phyloP scores from a whole-genome alignment of 2,329 filamentous ascomycete species.

The Kalmusia sp. region DNA sequence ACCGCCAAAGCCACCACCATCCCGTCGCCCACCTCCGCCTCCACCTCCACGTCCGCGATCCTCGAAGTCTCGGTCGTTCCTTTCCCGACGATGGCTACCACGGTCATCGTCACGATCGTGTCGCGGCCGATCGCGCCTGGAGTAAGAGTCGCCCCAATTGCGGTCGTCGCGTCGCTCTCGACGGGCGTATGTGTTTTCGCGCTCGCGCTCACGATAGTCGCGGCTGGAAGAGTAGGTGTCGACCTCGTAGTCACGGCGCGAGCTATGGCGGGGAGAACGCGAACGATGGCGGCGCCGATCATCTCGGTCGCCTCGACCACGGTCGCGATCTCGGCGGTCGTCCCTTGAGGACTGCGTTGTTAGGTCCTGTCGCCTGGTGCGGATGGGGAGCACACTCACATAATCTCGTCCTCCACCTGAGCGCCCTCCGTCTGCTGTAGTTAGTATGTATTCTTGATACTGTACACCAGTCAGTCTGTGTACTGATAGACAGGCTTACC shows the following conservation, averaged over 20 bases:
- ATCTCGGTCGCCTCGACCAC: conserved; percentile 6
- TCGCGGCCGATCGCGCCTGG: conserved; percentile 43
- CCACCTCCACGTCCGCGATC: conserved; percentile 54
- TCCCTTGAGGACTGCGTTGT: conserved; percentile 41
- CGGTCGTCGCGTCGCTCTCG: conserved; percentile 63
- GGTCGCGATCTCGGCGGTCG: conserved; percentile 28
- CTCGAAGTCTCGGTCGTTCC: conserved; percentile 58
- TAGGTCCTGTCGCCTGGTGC: conserved; percentile 23
- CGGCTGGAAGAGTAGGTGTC: conserved; percentile 94
- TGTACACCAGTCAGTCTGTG: conserved; percentile 46
- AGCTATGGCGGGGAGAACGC: conserved; percentile 80
- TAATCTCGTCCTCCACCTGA: conserved; percentile 46
- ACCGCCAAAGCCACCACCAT: conserved; percentile 34
- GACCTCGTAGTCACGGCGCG: conserved; percentile 73
- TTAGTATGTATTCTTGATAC: conserved; percentile 36
- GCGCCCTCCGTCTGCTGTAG: conserved; percentile 46
- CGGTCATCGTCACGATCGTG: conserved; percentile 44
- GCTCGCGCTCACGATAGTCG: conserved; percentile 89
- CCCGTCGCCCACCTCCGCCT: conserved; percentile 32
- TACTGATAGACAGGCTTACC: conserved; percentile 60
- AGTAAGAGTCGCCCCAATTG: conserved; percentile 65
- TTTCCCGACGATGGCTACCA: conserved; percentile 39
- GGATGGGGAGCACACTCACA: conserved; percentile 38
- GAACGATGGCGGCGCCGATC: conserved; percentile 70
- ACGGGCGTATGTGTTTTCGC: conserved; percentile 87